These are phyloP conservation scores for Leccinum truebloodii DNA, from an alignment of 768 basidiomycete genomes.

Conservation along the genomic window DNA sequence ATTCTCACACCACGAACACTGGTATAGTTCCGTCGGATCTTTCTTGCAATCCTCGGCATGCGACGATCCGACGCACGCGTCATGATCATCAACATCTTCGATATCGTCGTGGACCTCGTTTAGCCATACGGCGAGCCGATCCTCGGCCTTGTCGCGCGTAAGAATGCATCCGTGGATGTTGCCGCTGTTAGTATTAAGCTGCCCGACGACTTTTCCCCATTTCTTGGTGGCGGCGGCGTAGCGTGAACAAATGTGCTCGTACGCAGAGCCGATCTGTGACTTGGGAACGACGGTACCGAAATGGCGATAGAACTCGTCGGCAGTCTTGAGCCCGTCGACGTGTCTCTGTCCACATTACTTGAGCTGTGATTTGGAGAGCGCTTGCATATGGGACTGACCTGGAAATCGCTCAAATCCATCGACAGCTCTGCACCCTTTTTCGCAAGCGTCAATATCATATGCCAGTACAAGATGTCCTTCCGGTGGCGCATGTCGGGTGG, in stretches of 20 bases:
- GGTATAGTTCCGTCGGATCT: constrained; percentile 48
- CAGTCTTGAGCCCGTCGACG: constrained; percentile 43
- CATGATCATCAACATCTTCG: not conserved
- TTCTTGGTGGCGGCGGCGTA: constrained; percentile 47
- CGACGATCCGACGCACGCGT: not conserved
- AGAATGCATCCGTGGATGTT: constrained; percentile 20
- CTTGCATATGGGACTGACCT: constrained; percentile 35
- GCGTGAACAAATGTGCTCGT: constrained; percentile 47
- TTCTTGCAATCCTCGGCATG: constrained; percentile 7
- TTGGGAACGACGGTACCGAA: constrained; percentile 45
- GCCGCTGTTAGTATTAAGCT: constrained; percentile 35
- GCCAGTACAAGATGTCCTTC: constrained; percentile 59
- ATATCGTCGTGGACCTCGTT: constrained; percentile 43
- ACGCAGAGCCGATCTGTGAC: constrained; percentile 51
- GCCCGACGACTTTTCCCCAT: constrained; percentile 45
- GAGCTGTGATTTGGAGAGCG: not conserved
- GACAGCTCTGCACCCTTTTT: constrained; percentile 51
- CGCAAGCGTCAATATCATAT: constrained; percentile 55
- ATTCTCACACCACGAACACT: constrained; percentile 64
- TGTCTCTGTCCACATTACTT: constrained; percentile 30
- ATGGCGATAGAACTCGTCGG: constrained; percentile 51
- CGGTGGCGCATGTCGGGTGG: constrained; percentile 63
- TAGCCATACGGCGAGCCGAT: constrained; percentile 58
- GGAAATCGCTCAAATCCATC: constrained; percentile 47
- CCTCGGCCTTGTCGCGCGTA: constrained; percentile 44